A percentile compares a stretch with the other conserved stretches of the same genome.
Conservation (phyloP, 2,329 filamentous ascomycete species). For the Colletotrichum salicis region DNA sequence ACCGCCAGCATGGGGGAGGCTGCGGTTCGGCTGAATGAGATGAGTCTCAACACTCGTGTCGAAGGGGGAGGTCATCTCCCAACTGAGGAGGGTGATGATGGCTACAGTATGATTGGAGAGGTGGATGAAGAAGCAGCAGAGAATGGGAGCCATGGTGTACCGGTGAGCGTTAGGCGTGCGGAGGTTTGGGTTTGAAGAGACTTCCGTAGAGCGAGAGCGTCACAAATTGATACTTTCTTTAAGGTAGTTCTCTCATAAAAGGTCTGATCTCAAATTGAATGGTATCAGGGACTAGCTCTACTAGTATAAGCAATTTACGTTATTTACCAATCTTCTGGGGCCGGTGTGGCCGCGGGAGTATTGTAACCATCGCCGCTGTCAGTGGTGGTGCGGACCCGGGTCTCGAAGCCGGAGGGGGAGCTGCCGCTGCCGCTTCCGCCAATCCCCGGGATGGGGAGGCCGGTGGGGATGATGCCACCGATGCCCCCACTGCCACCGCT, state of each 20-base stretch:
- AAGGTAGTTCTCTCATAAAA: too few species aligned
- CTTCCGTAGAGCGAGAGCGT: too few species aligned
- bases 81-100: background rate
- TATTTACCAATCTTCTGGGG: background rate
- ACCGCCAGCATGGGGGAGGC: background rate
- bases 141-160: background rate
- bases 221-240: too few species aligned
- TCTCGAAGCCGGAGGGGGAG: constrained; percentile 5
- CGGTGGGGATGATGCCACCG: background rate
- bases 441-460: background rate
- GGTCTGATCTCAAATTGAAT: too few species aligned
- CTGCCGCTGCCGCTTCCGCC: background rate
- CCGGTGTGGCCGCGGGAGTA: background rate
- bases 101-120: background rate
- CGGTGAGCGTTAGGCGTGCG: background rate
- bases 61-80: background rate
- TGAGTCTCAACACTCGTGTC: background rate
- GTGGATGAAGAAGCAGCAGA: background rate
- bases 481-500: too few species aligned
- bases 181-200: background rate
- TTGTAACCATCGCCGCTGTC: background rate
- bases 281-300: too few species aligned
- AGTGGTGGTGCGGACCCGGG: background rate
- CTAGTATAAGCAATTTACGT: too few species aligned
- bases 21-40: background rate